Evolutionary conservation across 805 yeast genomes (phyloP).

Genomic region (Barnettozyma siamensis): DNA sequence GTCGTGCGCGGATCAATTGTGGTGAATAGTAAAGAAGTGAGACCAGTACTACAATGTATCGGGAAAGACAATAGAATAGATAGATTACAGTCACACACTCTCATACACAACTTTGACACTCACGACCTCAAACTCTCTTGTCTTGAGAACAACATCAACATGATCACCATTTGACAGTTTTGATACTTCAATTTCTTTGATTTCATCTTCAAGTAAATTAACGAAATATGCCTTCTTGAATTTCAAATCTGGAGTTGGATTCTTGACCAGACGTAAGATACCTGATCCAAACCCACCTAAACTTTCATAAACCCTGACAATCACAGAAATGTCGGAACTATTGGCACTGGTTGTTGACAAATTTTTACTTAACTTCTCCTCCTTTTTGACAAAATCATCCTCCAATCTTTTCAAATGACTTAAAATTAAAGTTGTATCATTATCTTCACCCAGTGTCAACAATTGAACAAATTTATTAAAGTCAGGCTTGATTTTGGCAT

Average conservation of each 20-base stretch:
- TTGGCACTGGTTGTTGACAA: constrained; percentile 20
- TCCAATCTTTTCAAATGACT: constrained; percentile 85
- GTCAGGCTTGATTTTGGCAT: neutral
- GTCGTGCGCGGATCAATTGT: too few relatives aligned
- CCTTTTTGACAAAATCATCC: constrained; percentile 62
- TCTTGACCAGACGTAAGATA: constrained; percentile 26
- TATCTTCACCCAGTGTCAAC: constrained; percentile 38
- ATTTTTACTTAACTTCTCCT: constrained; percentile 1
- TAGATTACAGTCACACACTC: neutral
- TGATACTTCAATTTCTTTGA: constrained; percentile 22
- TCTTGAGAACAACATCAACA: constrained; percentile 55
- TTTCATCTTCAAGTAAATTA: constrained; percentile 35
- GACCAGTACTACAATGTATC: too few relatives aligned
- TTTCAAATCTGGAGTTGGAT: constrained; percentile 27
- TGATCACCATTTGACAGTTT: neutral
- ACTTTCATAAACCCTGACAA: constrained; percentile 79
- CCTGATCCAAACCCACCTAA: constrained; percentile 75
- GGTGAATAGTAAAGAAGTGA: too few relatives aligned
- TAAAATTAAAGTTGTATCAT: constrained; percentile 43
- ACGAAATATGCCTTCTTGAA: constrained; percentile 28
- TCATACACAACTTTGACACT: constrained; percentile 29
- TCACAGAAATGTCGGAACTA: constrained; percentile 47
- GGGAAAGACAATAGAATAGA: too few relatives aligned
- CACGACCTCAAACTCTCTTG: constrained; percentile 67
- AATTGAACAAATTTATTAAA: neutral